These are phyloP conservation scores for Zoysia pacifica DNA, from an alignment of 176 grass and related monocot species.

Conservation along the genomic window DNA sequence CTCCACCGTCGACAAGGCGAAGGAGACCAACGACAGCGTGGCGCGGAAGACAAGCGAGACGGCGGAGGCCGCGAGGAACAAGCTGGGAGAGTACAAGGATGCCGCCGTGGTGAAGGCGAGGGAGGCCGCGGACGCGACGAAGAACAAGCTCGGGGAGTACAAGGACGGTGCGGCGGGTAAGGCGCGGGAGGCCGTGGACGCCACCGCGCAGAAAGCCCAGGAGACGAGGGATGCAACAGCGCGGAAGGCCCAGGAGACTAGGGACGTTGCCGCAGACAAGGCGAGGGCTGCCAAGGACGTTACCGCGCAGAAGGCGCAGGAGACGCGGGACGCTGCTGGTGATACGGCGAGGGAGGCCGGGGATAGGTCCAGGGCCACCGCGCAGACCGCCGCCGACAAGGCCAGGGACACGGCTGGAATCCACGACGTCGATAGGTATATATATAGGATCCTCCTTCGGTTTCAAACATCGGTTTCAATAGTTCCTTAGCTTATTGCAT, in stretches of 20 bases:
- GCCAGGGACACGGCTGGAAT: constrained; percentile 23
- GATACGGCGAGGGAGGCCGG: constrained; percentile 47
- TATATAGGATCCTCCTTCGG: no score
- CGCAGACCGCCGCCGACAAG: constrained; percentile 57
- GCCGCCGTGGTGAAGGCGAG: constrained; percentile 42
- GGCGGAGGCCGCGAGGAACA: constrained; percentile 43
- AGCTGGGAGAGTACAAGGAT: constrained; percentile 59
- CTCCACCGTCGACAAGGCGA: constrained; percentile 33
- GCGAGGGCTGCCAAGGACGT: constrained; percentile 27
- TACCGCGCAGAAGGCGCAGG: constrained; percentile 48
- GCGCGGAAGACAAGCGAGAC: constrained; percentile 42
- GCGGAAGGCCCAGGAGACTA: constrained; percentile 35
- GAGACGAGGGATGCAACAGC: constrained; percentile 16
- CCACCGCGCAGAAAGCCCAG: constrained; percentile 30
- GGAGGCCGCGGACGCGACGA: constrained; percentile 46
- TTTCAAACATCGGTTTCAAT: no score
- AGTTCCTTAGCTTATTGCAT: no score
- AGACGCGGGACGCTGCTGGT: constrained; percentile 26
- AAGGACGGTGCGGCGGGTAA: constrained; percentile 47
- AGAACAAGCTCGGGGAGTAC: constrained; percentile 54
- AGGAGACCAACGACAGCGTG: constrained; percentile 33
- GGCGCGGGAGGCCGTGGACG: constrained; percentile 49
- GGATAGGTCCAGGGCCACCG: constrained; percentile 28
- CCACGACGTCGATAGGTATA: constrained; percentile 37
- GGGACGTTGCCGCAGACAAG: constrained; percentile 33